Evolutionary conservation across 495 filamentous ascomycete genomes (phyloP), one percentile per base, ranked within the genome.

Genomic region (Lasiosphaeriaceae sp.): DNA sequence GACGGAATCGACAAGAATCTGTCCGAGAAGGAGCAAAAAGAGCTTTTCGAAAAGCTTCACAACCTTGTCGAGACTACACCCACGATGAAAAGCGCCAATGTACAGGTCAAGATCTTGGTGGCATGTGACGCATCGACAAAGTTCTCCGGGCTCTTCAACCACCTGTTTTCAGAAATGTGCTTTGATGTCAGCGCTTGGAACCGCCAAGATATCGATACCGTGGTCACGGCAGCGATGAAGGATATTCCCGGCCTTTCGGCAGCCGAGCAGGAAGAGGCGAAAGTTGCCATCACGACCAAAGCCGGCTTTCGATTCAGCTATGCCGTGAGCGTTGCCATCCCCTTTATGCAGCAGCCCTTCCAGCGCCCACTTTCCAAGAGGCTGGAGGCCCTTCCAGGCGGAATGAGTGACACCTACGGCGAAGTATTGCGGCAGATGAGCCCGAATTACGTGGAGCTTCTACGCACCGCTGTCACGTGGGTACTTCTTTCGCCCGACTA

Each of bases 391-490:
- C 49, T 67, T 0, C 65, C 65, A 0, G 65, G 56, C 16, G 65
- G 59, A 3, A 41, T 57, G 5, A 54, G 22, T 12, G 62, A 67
- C 35, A 49, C 49, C 12, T 67, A 67, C 26, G 21, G 17, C 47
- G 57, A 56, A 26, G 62, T 54, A 7, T 35, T 68, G 23, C 43
- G 58, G 8, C 58, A 50, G 16, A 61, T 68, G 55, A 63, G 55
- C 34, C 51, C 66, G 11, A 65, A 68, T 50, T 68, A 68, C 35
- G 41, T 63, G 16, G 62, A 50, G 2, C 62, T 68, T 2, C 60
- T 68, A 11, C 59, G 61, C 4, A 65, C 63, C 0, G 58, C 62
- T 3, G 57, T 68, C 5, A 68, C 60, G 8, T 65, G 66, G 66
- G 47, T 54, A 0, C 39, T 65, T 2, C 54, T 68, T 0, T 8